Evolutionary conservation across 2,329 filamentous ascomycete species (phyloP), one percentile per base, ranked within the genome.

Genomic region (Orbilia javanica): DNA sequence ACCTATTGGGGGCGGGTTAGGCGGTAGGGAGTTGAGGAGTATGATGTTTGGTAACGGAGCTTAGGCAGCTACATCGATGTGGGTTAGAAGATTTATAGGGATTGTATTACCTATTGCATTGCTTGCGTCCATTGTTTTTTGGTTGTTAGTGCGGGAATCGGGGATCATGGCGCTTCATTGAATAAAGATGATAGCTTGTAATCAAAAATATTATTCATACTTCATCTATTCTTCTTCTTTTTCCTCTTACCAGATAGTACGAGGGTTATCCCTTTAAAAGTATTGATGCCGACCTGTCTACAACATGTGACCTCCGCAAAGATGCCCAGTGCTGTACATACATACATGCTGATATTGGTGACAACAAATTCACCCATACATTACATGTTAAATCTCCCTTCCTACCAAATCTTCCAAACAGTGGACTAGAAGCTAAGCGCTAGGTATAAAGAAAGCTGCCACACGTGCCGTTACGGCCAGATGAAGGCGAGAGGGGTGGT

Each of bases 21-120:
- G 72, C 13, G 65, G 74, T n/a, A 71, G 62, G 27, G 74, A 78
- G 31, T 42, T 78, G 52, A 69, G 74, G 20, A 42, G 74, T 15
- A 66, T 78, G 67, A 78, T 78, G 74, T 78, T 78, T 64, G 73
- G 73, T 7, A 78, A 78, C 46, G 74, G 74, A 22, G 66, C 44
- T 42, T 77, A 53, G 64, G 13, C 4, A 36, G 36, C 48, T 67
- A 44, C 22, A 44, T 22, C 34, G 25, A 39, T 20, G 48, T 15
- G 39, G 22, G 27, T 20, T 25, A 25, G 27, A 39, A 8, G 15
- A 18, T 10, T n/a, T 57, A 36, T 29, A 57, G 29, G 52, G 52
- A 57, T 69, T 69, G 66, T 62, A 62, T 39, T 70, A 42, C 18
- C 36, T 60, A 60, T 60, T 60, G 55, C 52, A 70, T 70, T 48